Evolutionary conservation across 1,284 basidiomycete species (phyloP), one percentile per base, ranked within the genome.

Genomic region (Phaffia rhodozyma): DNA sequence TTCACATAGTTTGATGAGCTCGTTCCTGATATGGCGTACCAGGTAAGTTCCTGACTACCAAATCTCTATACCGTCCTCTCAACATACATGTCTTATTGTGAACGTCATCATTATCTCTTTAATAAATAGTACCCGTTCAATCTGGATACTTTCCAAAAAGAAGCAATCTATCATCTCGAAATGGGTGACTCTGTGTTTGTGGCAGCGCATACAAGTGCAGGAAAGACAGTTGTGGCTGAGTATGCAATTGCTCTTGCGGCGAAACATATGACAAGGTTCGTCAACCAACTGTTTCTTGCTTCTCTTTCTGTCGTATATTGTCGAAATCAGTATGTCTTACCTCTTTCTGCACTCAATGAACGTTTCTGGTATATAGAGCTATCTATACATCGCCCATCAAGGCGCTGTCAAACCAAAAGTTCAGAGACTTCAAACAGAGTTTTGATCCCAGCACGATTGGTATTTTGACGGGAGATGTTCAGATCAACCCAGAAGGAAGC

Each of bases 301-400:
- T 25, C 23, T 16, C n/a, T 48, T n/a, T 29, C 47, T 62, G 13
- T 47, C 23, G 54, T 57, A 27, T 30, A 57, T 27, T 18, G 21
- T 71, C 54, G 38, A 67, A 66, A n/a, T 4, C 32, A 5, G 27
- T 30, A 30, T 55, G 13, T 3, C 16, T 29, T 4, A 13, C 2
- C 34, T 68, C 53, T 30, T 43, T 34, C 32, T 34, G 32, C 21
- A 16, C 48, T 50, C 62, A 64, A 64, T 62, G 63, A 43, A 43
- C 13, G 2, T 68, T 56, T 58, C n/a, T 25, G 16, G 16, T 20
- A n/a, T 21, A 27, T 69, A 93, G 93, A 66, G 92, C 94, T 5
- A 97, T 98, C 70, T 98, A 98, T 75, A 99, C 96, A 0, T 96
- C 92, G 1, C 96, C 96, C 0, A 99, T 99, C 76, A 99, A 99